Evolutionary conservation across 202 grass and related monocot genomes (phyloP).

Genomic region (Zoysia matrella): DNA sequence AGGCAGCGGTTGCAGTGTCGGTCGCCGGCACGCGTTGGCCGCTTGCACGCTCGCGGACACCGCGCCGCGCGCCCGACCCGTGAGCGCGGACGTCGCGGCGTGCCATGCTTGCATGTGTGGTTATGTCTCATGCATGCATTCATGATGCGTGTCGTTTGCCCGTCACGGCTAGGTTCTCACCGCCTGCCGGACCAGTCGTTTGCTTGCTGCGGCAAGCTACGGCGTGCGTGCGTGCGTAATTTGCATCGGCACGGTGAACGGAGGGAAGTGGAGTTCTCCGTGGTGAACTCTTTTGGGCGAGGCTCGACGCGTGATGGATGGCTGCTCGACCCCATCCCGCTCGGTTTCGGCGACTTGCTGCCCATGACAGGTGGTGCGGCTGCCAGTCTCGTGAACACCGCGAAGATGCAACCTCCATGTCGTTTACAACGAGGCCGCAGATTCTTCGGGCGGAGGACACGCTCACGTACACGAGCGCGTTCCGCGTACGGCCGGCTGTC

Average conservation of each 20-base stretch:
- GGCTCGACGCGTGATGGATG: too few relatives aligned
- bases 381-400: slow-evolving; percentile 38
- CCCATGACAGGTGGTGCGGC: neutral
- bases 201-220: too few relatives aligned
- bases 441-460: slow-evolving; percentile 14
- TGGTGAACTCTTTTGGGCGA: too few relatives aligned
- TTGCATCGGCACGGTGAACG: too few relatives aligned
- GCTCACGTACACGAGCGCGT: too few relatives aligned
- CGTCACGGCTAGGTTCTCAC: too few relatives aligned
- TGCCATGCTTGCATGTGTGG: slow-evolving; percentile 5
- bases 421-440: slow-evolving; percentile 26
- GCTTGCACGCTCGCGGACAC: neutral
- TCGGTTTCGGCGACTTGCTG: slow-evolving; percentile 10
- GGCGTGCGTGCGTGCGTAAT: too few relatives aligned
- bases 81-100: neutral
- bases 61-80: neutral
- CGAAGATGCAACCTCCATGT: neutral
- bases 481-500: too few relatives aligned
- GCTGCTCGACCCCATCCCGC: neutral
- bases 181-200: too few relatives aligned
- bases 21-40: neutral
- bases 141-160: too few relatives aligned
- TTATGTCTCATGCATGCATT: neutral
- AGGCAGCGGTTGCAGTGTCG: neutral
- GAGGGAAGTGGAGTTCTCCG: too few relatives aligned